Base-by-base conservation (phyloP, 192 early-diverging fungal species). In the Backusella sp. region DNA sequence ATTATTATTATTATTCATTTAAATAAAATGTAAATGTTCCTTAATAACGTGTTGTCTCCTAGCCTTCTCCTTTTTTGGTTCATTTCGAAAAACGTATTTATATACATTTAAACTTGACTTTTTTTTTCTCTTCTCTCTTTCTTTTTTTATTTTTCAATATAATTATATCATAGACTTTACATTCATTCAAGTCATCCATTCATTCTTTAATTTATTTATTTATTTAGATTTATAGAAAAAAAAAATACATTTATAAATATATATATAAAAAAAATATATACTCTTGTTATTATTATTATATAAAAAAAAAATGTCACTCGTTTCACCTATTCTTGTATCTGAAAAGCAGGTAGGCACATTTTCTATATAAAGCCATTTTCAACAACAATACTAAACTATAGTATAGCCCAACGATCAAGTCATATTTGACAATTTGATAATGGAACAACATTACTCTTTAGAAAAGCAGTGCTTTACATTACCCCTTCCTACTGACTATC, bases 21-120 rank as follows among this genome's bases (percentile, higher is more conserved):
- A 59, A 59, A 59, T 59, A 59, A 59, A 59, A 59, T 59, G 21
- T 23, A 59, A 59, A 14, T 59, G 56, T 59, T 59, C 56, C 56
- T 11, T 59, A 59, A 59, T 23, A 59, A 59, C 56, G 56, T 59
- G 56, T 59, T 59, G 56, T 59, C 56, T 59, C 56, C 56, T 59
- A 59, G 23, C 28, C 56, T 59, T 59, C 56, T 59, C 56, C 56
- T 59, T 59, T 59, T 59, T 59, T 59, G 21, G 56, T 26, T 59
- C 56, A 59, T 59, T 59, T 59, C 2, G 23, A 59, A 59, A 59
- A 59, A 12, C 23, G 23, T 59, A 59, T 59, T n/a, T n/a, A 12
- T 69, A 39, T 41, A 39, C 36, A 37, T 36, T 21, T 44, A 49
- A 17, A 49, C 17, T 53, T 30, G 15, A 21, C 19, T 72, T 34